Conservation (phyloP, 2,329 filamentous ascomycete genomes). For the Xylariomycetidae sp. region DNA sequence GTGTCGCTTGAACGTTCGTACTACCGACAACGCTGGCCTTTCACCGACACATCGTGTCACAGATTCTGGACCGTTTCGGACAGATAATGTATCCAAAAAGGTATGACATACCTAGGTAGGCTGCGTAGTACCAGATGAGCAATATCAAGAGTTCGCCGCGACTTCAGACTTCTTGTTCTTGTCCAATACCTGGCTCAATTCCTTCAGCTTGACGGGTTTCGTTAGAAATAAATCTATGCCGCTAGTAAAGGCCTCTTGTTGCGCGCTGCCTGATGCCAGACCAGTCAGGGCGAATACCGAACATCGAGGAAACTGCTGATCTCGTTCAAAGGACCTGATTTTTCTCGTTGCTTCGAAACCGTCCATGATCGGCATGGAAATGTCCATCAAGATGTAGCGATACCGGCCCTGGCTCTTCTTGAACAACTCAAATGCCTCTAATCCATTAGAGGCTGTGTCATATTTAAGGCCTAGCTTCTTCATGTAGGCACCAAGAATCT, state of each 20-base stretch:
- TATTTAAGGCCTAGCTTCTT: constrained; percentile 20
- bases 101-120: too few relatives aligned
- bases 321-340: constrained; percentile 8
- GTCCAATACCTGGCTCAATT: constrained; percentile 16
- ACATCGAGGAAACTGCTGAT: background rate
- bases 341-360: constrained; percentile 9
- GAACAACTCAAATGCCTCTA: constrained; percentile 9
- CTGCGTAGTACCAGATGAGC: too few relatives aligned
- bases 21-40: too few relatives aligned
- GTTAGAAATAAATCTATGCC: constrained; percentile 44
- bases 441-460: constrained; percentile 9
- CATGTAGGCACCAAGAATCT: constrained; percentile 26
- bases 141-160: too few relatives aligned
- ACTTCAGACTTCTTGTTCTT: too few relatives aligned
- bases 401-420: constrained; percentile 5
- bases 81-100: too few relatives aligned
- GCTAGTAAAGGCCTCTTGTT: constrained; percentile 40
- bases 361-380: constrained; percentile 12
- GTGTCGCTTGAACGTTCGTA: too few relatives aligned
- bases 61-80: too few relatives aligned
- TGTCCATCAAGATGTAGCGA: constrained; percentile 11
- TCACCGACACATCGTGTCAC: too few relatives aligned
- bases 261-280: constrained; percentile 36
- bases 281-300: constrained; percentile 38
- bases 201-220: constrained; percentile 38